These are phyloP conservation scores for Podospora pseudopauciseta DNA, from an alignment of 495 filamentous ascomycete species.

Conservation along the genomic window DNA sequence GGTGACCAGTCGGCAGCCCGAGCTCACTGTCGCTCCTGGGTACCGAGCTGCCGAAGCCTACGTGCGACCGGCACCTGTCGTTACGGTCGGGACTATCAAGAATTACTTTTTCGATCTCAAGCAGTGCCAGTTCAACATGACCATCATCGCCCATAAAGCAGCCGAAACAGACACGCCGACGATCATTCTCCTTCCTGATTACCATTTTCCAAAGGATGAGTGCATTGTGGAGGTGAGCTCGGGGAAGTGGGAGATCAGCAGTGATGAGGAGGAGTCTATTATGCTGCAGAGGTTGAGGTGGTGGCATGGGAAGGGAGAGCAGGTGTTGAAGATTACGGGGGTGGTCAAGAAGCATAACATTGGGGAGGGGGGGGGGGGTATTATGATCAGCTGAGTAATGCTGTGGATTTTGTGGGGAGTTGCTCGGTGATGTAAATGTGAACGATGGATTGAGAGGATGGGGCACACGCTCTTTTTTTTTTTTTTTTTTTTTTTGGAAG, in stretches of 20 bases:
- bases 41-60: slow-evolving; percentile 90
- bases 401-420: slow-evolving; percentile 24
- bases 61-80: slow-evolving; percentile 78
- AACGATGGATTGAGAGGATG: neutral
- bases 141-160: slow-evolving; percentile 51
- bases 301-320: slow-evolving; percentile 86
- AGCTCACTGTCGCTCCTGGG: slow-evolving; percentile 58
- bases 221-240: slow-evolving; percentile 70
- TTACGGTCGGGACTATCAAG: slow-evolving; percentile 62
- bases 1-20: slow-evolving; percentile 46
- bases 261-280: slow-evolving; percentile 62
- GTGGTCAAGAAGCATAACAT: slow-evolving; percentile 50
- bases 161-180: slow-evolving; percentile 64
- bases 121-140: slow-evolving; percentile 68
- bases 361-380: slow-evolving; percentile 40
- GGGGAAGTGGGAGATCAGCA: slow-evolving; percentile 84
- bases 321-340: slow-evolving; percentile 74
- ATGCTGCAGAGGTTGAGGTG: slow-evolving; percentile 72
- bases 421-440: slow-evolving; percentile 43
- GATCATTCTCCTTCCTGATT: slow-evolving; percentile 82
- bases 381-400: slow-evolving; percentile 43
- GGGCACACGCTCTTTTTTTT: neutral
- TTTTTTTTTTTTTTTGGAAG: too few relatives aligned
- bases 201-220: slow-evolving; percentile 78
- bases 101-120: slow-evolving; percentile 75